A percentile compares a stretch with the other conserved stretches of the same genome.
These are phyloP conservation scores for Hypomontagnella submonticulosa DNA, from an alignment of 495 filamentous ascomycete species.

Conservation along the genomic window DNA sequence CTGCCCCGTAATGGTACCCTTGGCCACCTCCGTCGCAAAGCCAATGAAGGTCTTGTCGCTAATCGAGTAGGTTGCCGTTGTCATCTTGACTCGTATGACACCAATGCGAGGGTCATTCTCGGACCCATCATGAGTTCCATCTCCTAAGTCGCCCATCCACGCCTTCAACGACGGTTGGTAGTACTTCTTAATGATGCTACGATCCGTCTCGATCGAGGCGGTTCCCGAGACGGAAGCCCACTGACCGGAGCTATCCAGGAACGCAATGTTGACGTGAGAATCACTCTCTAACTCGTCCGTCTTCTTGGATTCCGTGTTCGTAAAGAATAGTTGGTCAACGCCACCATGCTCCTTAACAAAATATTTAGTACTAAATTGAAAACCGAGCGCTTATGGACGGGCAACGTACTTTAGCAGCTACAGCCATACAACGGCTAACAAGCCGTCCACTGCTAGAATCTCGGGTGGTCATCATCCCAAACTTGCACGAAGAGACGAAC, in stretches of 20 bases:
- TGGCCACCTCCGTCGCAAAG: conserved; percentile 75
- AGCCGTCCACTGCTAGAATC: conserved; percentile 68
- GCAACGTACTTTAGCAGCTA: conserved; percentile 75
- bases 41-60: conserved; percentile 64
- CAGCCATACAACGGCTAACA: conserved; percentile 85
- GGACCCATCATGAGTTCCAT: conserved; percentile 85
- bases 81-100: conserved; percentile 73
- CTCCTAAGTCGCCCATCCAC: conserved; percentile 92
- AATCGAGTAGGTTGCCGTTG: conserved; percentile 71
- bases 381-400: not conserved
- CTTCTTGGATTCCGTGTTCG: conserved; percentile 92
- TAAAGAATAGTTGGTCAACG: conserved; percentile 90
- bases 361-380: not conserved
- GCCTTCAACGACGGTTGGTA: conserved; percentile 80
- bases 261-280: conserved; percentile 83
- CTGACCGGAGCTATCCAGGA: conserved; percentile 78
- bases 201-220: conserved; percentile 74
- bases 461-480: conserved; percentile 77
- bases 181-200: conserved; percentile 73
- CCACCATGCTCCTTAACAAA: conserved; percentile 72
- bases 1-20: conserved; percentile 76
- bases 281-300: conserved; percentile 82
- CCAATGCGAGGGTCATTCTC: conserved; percentile 83
- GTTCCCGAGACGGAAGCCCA: conserved; percentile 82
- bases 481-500: conserved; percentile 77